A percentile compares a stretch with the other conserved stretches of the same genome.
Evolutionary conservation across 1,139 yeast species (phyloP).

Genomic region (Debaryomyces nepalensis): DNA sequence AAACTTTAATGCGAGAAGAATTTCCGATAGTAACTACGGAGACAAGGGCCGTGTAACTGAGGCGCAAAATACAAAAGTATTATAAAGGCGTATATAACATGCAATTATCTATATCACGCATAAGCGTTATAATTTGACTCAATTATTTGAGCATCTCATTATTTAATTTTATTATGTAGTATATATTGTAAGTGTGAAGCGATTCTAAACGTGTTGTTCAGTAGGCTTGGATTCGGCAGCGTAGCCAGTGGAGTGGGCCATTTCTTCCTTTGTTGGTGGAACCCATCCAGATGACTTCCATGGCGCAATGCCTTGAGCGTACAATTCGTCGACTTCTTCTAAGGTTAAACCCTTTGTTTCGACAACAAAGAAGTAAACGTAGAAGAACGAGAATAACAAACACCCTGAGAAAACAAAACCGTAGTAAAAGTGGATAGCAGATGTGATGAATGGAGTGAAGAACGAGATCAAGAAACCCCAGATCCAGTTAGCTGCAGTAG

Average conservation of each 20-base stretch:
- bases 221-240: conserved; percentile 18
- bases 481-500: conserved; percentile 78
- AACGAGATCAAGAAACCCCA: conserved; percentile 79
- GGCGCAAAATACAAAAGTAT: neutral
- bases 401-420: conserved; percentile 81
- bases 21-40: too few species aligned
- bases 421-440: conserved; percentile 49
- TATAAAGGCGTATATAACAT: conserved; percentile 1
- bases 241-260: conserved; percentile 21
- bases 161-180: neutral
- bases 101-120: conserved; percentile 1
- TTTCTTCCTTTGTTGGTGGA: conserved; percentile 42
- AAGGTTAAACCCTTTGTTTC: conserved; percentile 67
- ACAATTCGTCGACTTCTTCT: conserved; percentile 69
- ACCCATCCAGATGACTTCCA: conserved; percentile 54
- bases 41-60: too few species aligned
- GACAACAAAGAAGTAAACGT: conserved; percentile 57
- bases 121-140: neutral
- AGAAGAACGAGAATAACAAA: conserved; percentile 56
- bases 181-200: neutral
- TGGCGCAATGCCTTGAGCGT: conserved; percentile 46
- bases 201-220: conserved; percentile 15
- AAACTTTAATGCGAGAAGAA: too few species aligned
- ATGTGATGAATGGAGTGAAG: conserved; percentile 72
- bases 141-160: neutral